Percentiles rank a stretch among this genome's conserved stretches.
Conservation (phyloP, 257 asterid species). For the Capsicum chinense region DNA sequence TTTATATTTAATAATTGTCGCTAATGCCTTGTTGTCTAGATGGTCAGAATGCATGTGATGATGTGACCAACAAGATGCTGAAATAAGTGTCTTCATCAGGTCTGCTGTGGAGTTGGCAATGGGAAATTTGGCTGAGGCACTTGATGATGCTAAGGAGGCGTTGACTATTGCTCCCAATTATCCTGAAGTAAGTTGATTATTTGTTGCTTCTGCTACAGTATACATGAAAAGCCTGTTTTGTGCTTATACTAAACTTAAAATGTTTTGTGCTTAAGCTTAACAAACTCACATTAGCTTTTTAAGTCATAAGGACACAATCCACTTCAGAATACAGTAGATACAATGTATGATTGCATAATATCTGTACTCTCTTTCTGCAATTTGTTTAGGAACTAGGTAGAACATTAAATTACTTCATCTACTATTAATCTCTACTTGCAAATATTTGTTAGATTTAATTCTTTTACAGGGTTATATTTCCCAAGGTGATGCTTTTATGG, state of each 20-base stretch:
- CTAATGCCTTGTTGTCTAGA: conserved; percentile 2
- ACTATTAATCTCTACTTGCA: not conserved
- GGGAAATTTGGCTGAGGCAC: conserved; percentile 68
- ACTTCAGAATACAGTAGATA: not conserved
- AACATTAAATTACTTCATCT: not conserved
- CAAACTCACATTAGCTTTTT: conserved; percentile 4
- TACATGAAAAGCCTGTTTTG: not conserved
- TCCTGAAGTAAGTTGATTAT: conserved; percentile 55
- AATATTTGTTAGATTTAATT: not conserved
- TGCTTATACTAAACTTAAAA: no score
- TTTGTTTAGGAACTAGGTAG: not conserved
- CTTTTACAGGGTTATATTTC: conserved; percentile 71
- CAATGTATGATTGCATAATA: not conserved
- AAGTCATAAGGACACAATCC: not conserved
- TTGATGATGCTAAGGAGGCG: conserved; percentile 73
- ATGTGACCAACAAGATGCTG: conserved; percentile 13
- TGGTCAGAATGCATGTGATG: conserved; percentile 25
- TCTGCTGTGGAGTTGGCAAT: conserved; percentile 67
- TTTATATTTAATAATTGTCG: not conserved
- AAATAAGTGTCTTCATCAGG: conserved; percentile 46
- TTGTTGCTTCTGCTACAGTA: not conserved
- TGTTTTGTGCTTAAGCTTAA: not conserved
- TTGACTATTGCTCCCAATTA: conserved; percentile 62
- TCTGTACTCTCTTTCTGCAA: not conserved
- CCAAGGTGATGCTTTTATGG: conserved; percentile 80